A percentile compares a stretch with the other conserved stretches of the same genome.
Evolutionary conservation across 768 basidiomycete genomes (phyloP).

Genomic region (Auricularia auricula-judae): DNA sequence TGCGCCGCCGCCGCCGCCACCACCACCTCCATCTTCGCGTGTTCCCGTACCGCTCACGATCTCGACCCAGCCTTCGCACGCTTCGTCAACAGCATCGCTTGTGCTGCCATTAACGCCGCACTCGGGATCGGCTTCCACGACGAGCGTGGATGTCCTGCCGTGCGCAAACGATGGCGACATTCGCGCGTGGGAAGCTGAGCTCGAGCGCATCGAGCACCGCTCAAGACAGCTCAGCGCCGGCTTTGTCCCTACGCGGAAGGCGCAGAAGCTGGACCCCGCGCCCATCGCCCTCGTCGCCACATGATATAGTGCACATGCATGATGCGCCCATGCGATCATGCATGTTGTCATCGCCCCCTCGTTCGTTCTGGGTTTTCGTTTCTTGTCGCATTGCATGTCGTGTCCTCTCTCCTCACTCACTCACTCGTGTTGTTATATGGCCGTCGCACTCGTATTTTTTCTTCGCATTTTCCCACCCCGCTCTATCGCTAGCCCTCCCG

Average conservation of each 20-base stretch:
- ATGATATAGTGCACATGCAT: not conserved
- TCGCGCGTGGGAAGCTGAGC: constrained; percentile 69
- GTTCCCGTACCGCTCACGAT: not conserved
- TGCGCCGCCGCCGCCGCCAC: not conserved
- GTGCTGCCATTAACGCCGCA: not conserved
- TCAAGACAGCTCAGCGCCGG: constrained; percentile 27
- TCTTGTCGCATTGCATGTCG: not conserved
- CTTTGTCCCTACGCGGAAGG: not conserved
- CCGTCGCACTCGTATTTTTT: too few relatives aligned
- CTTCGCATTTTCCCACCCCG: too few relatives aligned
- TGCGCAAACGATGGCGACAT: constrained; percentile 23
- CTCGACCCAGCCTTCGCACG: constrained; percentile 16
- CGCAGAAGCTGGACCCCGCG: not conserved
- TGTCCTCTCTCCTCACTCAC: not conserved
- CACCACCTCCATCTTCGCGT: not conserved
- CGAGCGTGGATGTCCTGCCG: constrained; percentile 5
- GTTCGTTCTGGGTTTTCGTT: not conserved
- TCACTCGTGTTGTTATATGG: too few relatives aligned
- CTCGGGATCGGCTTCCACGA: not conserved
- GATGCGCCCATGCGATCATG: not conserved
- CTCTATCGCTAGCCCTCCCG: too few relatives aligned
- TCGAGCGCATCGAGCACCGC: constrained; percentile 54
- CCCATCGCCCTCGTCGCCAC: not conserved
- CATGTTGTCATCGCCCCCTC: not conserved
- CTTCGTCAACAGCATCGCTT: constrained; percentile 6